Conservation (phyloP, 108 stramenopile species). For the Asterionellopsis glacialis region DNA sequence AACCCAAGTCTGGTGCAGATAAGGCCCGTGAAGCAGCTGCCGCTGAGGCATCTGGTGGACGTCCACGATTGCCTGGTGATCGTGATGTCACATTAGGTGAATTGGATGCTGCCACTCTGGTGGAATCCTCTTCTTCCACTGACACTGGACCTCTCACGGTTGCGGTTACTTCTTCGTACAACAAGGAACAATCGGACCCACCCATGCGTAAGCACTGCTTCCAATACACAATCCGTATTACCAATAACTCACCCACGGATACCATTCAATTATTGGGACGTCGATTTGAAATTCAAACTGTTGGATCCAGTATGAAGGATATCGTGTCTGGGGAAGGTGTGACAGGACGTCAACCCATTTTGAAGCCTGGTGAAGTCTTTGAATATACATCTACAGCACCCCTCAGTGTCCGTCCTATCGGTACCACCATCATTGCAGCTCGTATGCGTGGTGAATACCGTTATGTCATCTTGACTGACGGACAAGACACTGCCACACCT, state of each 20-base stretch:
- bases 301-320: conserved; percentile 81
- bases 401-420: conserved; percentile 70
- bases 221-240: conserved; percentile 90
- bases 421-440: conserved; percentile 79
- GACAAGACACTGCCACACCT: conserved; percentile 66
- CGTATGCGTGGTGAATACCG: conserved; percentile 81
- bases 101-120: conserved; percentile 27
- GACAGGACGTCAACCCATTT: conserved; percentile 84
- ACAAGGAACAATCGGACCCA: conserved; percentile 86
- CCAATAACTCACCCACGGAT: conserved; percentile 80
- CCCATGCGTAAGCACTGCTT: conserved; percentile 91
- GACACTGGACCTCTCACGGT: conserved; percentile 74
- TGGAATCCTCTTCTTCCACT: conserved; percentile 51
- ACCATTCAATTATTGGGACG: conserved; percentile 87
- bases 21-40: conserved; percentile 63
- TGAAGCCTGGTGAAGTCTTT: conserved; percentile 90
- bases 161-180: conserved; percentile 80
- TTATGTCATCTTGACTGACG: conserved; percentile 54
- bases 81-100: conserved; percentile 70
- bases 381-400: conserved; percentile 90
- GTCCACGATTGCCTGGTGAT: conserved; percentile 79
- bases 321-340: conserved; percentile 90
- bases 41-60: conserved; percentile 55
- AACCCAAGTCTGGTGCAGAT: conserved; percentile 51
- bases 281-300: conserved; percentile 89